phyloP scores from a whole-genome alignment of 768 basidiomycete species.

The Pisolithus marmoratus region DNA sequence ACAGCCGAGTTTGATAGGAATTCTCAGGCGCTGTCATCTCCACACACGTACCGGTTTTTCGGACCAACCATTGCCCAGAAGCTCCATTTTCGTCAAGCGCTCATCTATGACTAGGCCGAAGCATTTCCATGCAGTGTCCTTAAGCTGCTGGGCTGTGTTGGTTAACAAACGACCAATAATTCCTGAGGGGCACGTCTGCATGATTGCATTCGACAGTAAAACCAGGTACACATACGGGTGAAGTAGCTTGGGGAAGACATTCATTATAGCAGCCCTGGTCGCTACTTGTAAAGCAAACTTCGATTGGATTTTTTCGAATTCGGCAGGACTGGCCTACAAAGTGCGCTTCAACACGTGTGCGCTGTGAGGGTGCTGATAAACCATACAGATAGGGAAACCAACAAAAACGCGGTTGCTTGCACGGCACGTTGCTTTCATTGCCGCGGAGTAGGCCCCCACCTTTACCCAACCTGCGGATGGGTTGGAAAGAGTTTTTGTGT shows the following conservation, averaged over 20 bases:
- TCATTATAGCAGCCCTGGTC: slow-evolving; percentile 26
- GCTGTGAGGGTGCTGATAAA: not conserved
- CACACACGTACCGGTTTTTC: slow-evolving; percentile 29
- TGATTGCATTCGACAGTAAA: slow-evolving; percentile 5
- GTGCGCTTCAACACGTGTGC: slow-evolving; percentile 5
- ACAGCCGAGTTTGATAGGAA: slow-evolving; percentile 1
- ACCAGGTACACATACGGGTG: slow-evolving; percentile 26
- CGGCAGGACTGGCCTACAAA: slow-evolving; percentile 30
- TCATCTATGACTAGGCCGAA: slow-evolving; percentile 30
- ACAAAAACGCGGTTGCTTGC: slow-evolving; percentile 38
- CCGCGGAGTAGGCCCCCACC: slow-evolving; percentile 22
- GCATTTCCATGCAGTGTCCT: slow-evolving; percentile 23
- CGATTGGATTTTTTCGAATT: slow-evolving; percentile 29
- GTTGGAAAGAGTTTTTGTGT: slow-evolving; percentile 7
- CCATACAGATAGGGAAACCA: slow-evolving; percentile 33
- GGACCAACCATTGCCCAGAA: slow-evolving; percentile 22
- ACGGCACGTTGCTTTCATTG: slow-evolving; percentile 30
- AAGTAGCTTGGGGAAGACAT: slow-evolving; percentile 28
- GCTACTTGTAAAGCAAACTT: slow-evolving; percentile 31
- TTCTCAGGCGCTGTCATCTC: not conserved
- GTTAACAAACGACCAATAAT: slow-evolving; percentile 28
- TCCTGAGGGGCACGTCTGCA: slow-evolving; percentile 16
- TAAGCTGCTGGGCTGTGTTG: slow-evolving; percentile 27
- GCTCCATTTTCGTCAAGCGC: slow-evolving; percentile 20
- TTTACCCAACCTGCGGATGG: slow-evolving; percentile 24